These are phyloP conservation scores for Lecanicillium sp. DNA, from an alignment of 2,329 filamentous ascomycete genomes.

Conservation along the genomic window DNA sequence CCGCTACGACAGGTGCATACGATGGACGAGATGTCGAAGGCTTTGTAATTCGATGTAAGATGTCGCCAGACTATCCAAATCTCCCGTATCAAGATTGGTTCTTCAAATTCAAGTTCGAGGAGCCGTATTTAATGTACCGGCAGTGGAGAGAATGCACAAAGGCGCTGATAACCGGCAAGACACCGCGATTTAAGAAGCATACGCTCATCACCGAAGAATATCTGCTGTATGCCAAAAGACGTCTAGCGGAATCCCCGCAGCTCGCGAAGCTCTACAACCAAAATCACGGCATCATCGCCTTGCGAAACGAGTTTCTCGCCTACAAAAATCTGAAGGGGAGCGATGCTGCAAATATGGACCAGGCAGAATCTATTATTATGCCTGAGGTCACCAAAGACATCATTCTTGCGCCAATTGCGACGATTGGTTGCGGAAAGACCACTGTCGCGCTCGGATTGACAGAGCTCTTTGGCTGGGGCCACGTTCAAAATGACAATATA, in stretches of 20 bases:
- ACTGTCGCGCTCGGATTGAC: slow-evolving; percentile 77
- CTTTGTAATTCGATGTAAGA: slow-evolving; percentile 89
- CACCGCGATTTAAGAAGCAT: slow-evolving; percentile 80
- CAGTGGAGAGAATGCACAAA: slow-evolving; percentile 99
- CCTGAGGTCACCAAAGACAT: slow-evolving; percentile 59
- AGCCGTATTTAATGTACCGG: slow-evolving; percentile 96
- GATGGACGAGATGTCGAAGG: slow-evolving; percentile 91
- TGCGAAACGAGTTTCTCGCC: slow-evolving; percentile 81
- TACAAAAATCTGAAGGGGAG: slow-evolving; percentile 80
- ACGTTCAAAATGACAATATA: slow-evolving; percentile 96
- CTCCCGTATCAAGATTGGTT: slow-evolving; percentile 84
- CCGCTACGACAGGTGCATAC: slow-evolving; percentile 84
- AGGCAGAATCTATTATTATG: slow-evolving; percentile 38
- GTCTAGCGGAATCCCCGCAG: slow-evolving; percentile 61
- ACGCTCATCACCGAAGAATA: slow-evolving; percentile 87
- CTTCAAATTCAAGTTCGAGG: slow-evolving; percentile 99
- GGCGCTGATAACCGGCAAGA: slow-evolving; percentile 67
- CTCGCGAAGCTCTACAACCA: slow-evolving; percentile 67
- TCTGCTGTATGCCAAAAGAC: slow-evolving; percentile 69
- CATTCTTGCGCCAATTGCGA: slow-evolving; percentile 84
- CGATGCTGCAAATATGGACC: slow-evolving; percentile 77
- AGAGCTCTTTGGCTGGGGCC: slow-evolving; percentile 84
- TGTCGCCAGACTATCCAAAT: slow-evolving; percentile 42
- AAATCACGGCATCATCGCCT: slow-evolving; percentile 91
- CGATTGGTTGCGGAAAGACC: slow-evolving; percentile 95